These are phyloP conservation scores for Termitomyces sp. DNA, from an alignment of 768 basidiomycete species.

Conservation along the genomic window DNA sequence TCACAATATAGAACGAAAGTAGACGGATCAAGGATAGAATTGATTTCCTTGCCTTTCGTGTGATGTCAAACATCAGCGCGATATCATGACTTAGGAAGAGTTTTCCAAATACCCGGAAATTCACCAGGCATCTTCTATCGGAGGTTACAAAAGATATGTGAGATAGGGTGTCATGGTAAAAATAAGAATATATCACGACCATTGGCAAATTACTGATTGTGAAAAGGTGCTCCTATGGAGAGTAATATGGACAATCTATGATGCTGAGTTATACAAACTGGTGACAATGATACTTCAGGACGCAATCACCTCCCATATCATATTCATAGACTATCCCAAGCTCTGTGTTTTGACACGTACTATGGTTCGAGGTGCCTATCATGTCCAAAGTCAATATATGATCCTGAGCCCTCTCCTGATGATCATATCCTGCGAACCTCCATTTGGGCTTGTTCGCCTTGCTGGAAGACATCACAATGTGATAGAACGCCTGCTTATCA, in stretches of 20 bases:
- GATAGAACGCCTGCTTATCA: neutral
- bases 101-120: neutral
- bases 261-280: neutral
- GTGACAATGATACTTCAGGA: neutral
- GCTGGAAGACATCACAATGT: neutral
- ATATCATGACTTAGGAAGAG: neutral
- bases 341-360: slow-evolving; percentile 1
- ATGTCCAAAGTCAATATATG: neutral
- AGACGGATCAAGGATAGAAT: neutral
- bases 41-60: neutral
- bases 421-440: neutral
- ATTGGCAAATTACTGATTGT: neutral
- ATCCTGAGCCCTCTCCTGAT: neutral
- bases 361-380: neutral
- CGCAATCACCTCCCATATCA: neutral
- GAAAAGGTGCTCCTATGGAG: neutral
- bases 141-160: neutral
- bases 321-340: slow-evolving; percentile 3
- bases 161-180: neutral
- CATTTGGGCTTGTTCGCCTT: neutral
- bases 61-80: neutral
- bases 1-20: neutral
- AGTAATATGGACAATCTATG: neutral
- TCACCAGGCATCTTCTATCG: neutral
- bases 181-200: neutral